Base-by-base conservation (phyloP, 768 basidiomycete species). In the Podaxis pistillaris region DNA sequence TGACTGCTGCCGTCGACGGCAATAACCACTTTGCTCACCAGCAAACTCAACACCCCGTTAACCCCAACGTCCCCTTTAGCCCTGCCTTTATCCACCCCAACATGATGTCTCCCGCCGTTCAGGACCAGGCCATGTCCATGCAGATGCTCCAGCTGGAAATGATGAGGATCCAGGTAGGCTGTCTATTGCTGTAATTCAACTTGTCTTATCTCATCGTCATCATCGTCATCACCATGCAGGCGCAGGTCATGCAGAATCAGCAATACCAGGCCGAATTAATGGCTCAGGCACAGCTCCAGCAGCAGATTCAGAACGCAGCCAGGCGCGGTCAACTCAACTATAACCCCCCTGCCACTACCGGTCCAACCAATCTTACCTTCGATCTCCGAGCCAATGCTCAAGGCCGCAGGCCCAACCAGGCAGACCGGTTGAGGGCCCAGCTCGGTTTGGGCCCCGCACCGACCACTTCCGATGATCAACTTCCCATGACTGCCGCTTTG, bases 61-160 rank as follows among this genome's bases (percentile, higher is more conserved):
- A 81, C 65, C 81, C 78, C 63, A 82, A 80, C 76, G 82, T 74
- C 72, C 85, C 81, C 63, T 85, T 88, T 73, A 84, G 74, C 56
- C 79, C 78, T 50, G 78, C 81, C 28, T 82, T 84, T 69, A 76
- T 79, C 49, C 54, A 59, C 26, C 71, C 80, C 46, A 78, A 78
- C 64, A 64, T 77, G 64, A 75, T 80, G 70, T 73, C 76, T 46
- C 86, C 83, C 66, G 68, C 76, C 50, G 69, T 86, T 50, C 87
- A 87, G 69, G 75, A 81, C 47, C 86, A 87, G 68, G 83, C 87
- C 58, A 78, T 91, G 60, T 91, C 93, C 76, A 81, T 93, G 82
- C 91, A 94, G 76, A 80, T 93, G 81, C 83, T 93, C 77, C 93
- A 94, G 71, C 78, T 94, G 61, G 92, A 94, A 76, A 83, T 94